Conservation (phyloP, 805 yeast genomes). For the Ogataea minuta region DNA sequence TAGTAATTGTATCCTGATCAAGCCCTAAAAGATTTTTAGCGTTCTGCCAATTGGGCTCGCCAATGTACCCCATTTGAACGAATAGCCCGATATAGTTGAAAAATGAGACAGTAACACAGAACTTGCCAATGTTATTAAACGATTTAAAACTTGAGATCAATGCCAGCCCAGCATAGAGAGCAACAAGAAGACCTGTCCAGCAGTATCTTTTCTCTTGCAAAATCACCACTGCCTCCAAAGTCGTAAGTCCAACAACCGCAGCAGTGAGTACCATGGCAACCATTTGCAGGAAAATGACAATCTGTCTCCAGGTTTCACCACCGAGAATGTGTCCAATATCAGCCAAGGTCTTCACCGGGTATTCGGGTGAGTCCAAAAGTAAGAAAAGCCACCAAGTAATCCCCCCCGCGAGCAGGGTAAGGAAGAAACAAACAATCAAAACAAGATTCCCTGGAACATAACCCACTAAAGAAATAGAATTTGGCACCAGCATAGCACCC, state of each 20-base stretch:
- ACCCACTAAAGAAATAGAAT: slow-evolving; percentile 17
- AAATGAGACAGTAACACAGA: slow-evolving; percentile 20
- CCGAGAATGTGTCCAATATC: slow-evolving; percentile 40
- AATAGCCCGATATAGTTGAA: slow-evolving; percentile 19
- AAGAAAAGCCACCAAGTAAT: slow-evolving; percentile 38
- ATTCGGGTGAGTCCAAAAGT: slow-evolving; percentile 40
- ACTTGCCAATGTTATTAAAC: slow-evolving; percentile 36
- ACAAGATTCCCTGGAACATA: slow-evolving; percentile 19
- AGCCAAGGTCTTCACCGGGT: slow-evolving; percentile 42
- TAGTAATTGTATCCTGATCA: slow-evolving; percentile 20
- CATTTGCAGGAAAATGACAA: slow-evolving; percentile 38
- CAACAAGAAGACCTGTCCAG: slow-evolving; percentile 39
- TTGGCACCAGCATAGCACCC: slow-evolving; percentile 24
- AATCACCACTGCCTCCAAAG: slow-evolving; percentile 43
- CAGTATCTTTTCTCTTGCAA: slow-evolving; percentile 35
- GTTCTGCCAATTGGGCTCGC: slow-evolving; percentile 25
- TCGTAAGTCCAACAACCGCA: slow-evolving; percentile 38
- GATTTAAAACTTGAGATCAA: slow-evolving; percentile 42
- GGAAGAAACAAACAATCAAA: slow-evolving; percentile 15
- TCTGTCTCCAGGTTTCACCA: slow-evolving; percentile 34
- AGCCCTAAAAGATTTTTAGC: slow-evolving; percentile 22
- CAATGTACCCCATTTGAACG: slow-evolving; percentile 20
- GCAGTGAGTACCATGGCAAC: slow-evolving; percentile 43
- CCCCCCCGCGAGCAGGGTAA: slow-evolving; percentile 42
- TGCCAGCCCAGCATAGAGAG: slow-evolving; percentile 41